These are phyloP conservation scores for Cercospora zeae-maydis DNA, from an alignment of 2,329 filamentous ascomycete genomes.

Conservation along the genomic window DNA sequence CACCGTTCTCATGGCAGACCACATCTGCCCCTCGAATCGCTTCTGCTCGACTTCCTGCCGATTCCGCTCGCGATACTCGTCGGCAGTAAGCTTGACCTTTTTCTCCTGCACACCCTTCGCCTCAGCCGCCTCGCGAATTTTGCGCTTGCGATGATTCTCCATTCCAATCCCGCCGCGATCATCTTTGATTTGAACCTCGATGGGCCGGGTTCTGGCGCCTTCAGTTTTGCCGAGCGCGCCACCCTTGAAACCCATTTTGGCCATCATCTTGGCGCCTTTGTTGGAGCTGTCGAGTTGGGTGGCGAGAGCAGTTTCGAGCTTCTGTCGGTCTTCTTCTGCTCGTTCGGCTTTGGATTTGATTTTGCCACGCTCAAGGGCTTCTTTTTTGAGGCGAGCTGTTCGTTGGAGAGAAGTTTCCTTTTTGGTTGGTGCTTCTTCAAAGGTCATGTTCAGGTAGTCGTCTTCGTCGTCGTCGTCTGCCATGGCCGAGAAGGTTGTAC, in stretches of 20 bases:
- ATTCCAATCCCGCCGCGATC: constrained; percentile 79
- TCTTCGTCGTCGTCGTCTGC: constrained; percentile 65
- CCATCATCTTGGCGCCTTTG: constrained; percentile 96
- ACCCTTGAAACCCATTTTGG: constrained; percentile 85
- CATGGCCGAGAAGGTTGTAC: neutral
- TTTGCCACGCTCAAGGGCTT: constrained; percentile 60
- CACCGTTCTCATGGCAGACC: constrained; percentile 76
- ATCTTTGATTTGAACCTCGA: constrained; percentile 72
- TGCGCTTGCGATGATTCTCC: constrained; percentile 78
- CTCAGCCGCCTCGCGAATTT: constrained; percentile 55
- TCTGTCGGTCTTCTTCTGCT: constrained; percentile 66
- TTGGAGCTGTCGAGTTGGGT: constrained; percentile 67
- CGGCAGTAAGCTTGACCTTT: constrained; percentile 60
- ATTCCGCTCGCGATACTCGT: constrained; percentile 70
- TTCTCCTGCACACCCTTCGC: constrained; percentile 51
- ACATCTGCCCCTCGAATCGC: constrained; percentile 65
- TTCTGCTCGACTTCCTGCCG: constrained; percentile 66
- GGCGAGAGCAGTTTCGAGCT: constrained; percentile 71
- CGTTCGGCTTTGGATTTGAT: constrained; percentile 77
- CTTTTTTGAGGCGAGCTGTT: constrained; percentile 52
- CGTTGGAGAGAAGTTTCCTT: constrained; percentile 63
- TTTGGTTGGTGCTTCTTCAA: constrained; percentile 57
- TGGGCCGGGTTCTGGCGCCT: constrained; percentile 62
- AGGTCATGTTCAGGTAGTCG: constrained; percentile 97
- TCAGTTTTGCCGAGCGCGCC: constrained; percentile 65